These are phyloP conservation scores for Ilyonectria mors-panacis DNA, from an alignment of 2,329 filamentous ascomycete genomes.

Conservation along the genomic window DNA sequence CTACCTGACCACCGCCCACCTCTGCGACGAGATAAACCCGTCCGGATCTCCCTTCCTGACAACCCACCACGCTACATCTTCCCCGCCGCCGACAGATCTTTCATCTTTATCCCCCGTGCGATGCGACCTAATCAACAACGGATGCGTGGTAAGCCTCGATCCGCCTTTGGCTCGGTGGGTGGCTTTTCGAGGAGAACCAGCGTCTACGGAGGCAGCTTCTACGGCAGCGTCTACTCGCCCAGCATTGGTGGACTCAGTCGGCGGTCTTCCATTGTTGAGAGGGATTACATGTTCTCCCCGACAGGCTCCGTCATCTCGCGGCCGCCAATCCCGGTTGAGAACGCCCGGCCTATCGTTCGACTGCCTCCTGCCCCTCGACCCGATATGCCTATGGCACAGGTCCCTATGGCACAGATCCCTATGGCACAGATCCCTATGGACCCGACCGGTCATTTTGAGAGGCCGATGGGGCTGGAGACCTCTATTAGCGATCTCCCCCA, in stretches of 20 bases:
- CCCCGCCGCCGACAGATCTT: conserved; percentile 90
- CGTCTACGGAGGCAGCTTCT: conserved; percentile 78
- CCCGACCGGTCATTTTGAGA: conserved; percentile 36
- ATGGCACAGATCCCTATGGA: conserved; percentile 32
- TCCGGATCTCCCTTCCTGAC: conserved; percentile 90
- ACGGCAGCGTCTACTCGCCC: conserved; percentile 86
- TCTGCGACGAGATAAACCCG: conserved; percentile 94
- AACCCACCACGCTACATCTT: conserved; percentile 89
- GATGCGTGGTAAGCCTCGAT: conserved; percentile 76
- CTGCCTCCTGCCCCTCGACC: conserved; percentile 75
- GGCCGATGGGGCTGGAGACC: conserved; percentile 43
- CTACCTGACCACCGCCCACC: conserved; percentile 95
- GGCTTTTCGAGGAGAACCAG: conserved; percentile 86
- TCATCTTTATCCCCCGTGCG: conserved; percentile 97
- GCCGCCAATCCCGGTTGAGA: conserved; percentile 73
- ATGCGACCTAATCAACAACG: conserved; percentile 95
- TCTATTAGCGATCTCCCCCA: conserved; percentile 69
- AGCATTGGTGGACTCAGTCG: conserved; percentile 90
- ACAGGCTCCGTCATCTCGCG: conserved; percentile 84
- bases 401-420: conserved; percentile 2
- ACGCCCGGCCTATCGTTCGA: conserved; percentile 81
- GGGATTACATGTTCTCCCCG: conserved; percentile 85
- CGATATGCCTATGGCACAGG: conserved; percentile 42
- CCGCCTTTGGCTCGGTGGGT: conserved; percentile 77
- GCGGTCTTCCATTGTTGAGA: conserved; percentile 80